Evolutionary conservation across 106 monocot species (phyloP), one percentile per base, ranked within the genome.

Genomic region (Triglochin maritima): DNA sequence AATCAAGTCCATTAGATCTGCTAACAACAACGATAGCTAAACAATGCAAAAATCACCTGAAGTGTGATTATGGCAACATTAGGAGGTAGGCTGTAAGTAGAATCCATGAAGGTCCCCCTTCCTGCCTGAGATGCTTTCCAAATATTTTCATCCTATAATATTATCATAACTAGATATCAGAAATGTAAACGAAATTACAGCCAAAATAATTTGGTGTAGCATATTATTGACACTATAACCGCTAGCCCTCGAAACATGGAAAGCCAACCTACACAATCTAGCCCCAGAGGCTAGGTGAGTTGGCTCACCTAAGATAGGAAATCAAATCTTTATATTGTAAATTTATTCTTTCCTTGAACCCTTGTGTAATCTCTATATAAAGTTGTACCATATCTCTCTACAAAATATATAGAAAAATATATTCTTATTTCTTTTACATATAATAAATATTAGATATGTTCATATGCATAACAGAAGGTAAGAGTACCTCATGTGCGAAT

Each of bases 61-160:
- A 87, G 81, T 57, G 90, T 87, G 70, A 87, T 80, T 10, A 91
- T 68, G 54, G 87, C 90, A 76, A 91, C 81, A 78, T 91, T 91
- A 43, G 86, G 84, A 59, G 90, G 90, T 49, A 91, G 78, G 57
- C 56, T 80, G 50, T 91, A 91, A 76, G 45, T 59, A 65, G 59
- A 71, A 41, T 80, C 84, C 82, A 91, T 84, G 16, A 54, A 56
- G 41, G 79, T 74, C 44, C 61, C 68, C 56, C 73, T 72, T 41
- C 65, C 29, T 3, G 78, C 53, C 69, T 76, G 74, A 71, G 79
- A 78, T 44, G 82, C 66, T 57, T 80, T 87, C 90, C 90, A 87
- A 74, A 42, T 72, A 52, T 29, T 29, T 29, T 29, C 29, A 29
- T 75, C 29, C 29, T 29, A 29, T 29, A 29, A 29, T 29, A 29